phyloP scores from a whole-genome alignment of 441 rosid species.

The Gossypium schwendimanii region DNA sequence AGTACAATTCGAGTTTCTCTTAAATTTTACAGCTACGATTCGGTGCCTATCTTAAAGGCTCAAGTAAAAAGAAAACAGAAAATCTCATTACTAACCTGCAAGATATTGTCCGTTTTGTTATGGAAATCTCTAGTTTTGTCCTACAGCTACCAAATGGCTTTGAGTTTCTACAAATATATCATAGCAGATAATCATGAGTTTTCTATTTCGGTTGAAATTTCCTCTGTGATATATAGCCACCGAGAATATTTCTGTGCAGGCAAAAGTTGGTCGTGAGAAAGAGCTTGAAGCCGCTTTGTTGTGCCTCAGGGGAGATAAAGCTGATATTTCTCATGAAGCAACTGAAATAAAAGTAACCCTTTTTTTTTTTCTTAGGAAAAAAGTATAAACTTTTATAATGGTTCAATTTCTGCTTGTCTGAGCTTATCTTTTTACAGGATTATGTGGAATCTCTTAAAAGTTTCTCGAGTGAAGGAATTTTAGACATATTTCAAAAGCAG shows the following conservation, averaged over 20 bases:
- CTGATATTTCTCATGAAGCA: constrained; percentile 62
- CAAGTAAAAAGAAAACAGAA: no score
- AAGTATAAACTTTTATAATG: neutral
- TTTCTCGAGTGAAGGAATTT: constrained; percentile 23
- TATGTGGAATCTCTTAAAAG: constrained; percentile 19
- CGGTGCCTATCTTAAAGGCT: no score
- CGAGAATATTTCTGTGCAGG: constrained; percentile 30
- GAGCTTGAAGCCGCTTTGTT: constrained; percentile 52
- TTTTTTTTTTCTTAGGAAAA: neutral
- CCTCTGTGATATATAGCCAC: neutral
- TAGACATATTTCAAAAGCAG: constrained; percentile 41
- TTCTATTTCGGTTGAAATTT: neutral
- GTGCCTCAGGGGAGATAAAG: constrained; percentile 50
- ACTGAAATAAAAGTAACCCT: constrained; percentile 50
- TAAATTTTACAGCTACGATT: no score
- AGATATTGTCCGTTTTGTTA: neutral
- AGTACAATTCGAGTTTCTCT: neutral
- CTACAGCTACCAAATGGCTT: neutral
- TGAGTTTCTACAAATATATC: neutral
- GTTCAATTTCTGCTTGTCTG: neutral
- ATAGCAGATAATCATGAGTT: neutral
- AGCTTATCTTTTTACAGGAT: constrained; percentile 17
- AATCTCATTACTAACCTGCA: neutral
- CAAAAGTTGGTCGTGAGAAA: constrained; percentile 47
- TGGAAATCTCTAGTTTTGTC: neutral